Percentiles rank a stretch among this genome's conserved stretches.
Evolutionary conservation across 1,139 yeast genomes (phyloP).

Genomic region (Arxiozyma slooffiae): DNA sequence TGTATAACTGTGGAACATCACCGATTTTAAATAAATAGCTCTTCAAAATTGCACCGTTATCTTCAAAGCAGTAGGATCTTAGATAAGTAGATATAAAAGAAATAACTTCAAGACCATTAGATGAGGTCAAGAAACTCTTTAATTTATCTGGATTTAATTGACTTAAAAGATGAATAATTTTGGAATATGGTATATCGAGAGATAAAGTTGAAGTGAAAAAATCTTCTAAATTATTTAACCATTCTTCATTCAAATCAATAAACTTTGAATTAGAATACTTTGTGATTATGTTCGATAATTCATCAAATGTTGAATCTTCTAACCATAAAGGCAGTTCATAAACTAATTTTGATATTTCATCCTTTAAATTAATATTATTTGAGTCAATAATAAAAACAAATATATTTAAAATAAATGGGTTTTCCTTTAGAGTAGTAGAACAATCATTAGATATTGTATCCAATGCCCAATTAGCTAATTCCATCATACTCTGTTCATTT

Average conservation of each 20-base stretch:
- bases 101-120: slow-evolving; percentile 25
- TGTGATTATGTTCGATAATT: slow-evolving; percentile 25
- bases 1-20: slow-evolving; percentile 29
- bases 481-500: slow-evolving; percentile 8
- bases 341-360: slow-evolving; percentile 27
- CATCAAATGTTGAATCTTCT: slow-evolving; percentile 23
- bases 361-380: slow-evolving; percentile 12
- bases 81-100: slow-evolving; percentile 28
- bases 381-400: slow-evolving; percentile 24
- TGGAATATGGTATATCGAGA: slow-evolving; percentile 13
- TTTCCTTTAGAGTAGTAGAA: slow-evolving; percentile 16
- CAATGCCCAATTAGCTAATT: slow-evolving; percentile 6
- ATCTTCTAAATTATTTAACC: slow-evolving; percentile 26
- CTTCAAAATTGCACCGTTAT: slow-evolving; percentile 22
- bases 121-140: slow-evolving; percentile 12
- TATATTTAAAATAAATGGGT: slow-evolving; percentile 22
- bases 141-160: slow-evolving; percentile 13
- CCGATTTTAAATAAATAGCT: slow-evolving; percentile 30
- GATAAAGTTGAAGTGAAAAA: slow-evolving; percentile 22
- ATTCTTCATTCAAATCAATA: slow-evolving; percentile 13
- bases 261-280: slow-evolving; percentile 26
- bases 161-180: slow-evolving; percentile 17
- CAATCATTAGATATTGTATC: slow-evolving; percentile 18
- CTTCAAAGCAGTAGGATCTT: slow-evolving; percentile 21
- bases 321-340: slow-evolving; percentile 29